A percentile compares a stretch with the other conserved stretches of the same genome.
Conservation (phyloP, 106 monocot species). For the Dioscorea alata region DNA sequence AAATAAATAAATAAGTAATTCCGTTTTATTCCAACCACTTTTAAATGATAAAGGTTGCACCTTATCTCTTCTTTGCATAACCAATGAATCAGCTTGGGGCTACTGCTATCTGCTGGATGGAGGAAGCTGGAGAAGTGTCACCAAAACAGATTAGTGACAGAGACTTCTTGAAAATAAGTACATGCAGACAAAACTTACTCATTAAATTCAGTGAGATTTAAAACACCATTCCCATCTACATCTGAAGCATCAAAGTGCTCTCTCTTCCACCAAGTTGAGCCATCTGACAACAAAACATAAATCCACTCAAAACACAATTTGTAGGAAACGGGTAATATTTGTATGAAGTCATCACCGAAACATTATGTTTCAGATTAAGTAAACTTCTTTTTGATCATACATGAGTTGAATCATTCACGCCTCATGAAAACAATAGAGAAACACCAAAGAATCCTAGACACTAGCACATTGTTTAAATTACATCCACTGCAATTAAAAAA, state of each 20-base stretch:
- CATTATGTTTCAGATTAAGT: too few relatives aligned
- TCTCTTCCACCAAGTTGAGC: conserved; percentile 72
- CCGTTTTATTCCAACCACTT: too few relatives aligned
- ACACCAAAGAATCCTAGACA: too few relatives aligned
- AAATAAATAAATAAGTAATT: too few relatives aligned
- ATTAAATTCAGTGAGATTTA: conserved; percentile 88
- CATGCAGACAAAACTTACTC: conserved; percentile 41
- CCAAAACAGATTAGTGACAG: not conserved
- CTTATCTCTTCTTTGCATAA: conserved; percentile 87
- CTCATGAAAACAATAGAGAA: too few relatives aligned
- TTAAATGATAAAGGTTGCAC: conserved; percentile 13
- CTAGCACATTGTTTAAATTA: too few relatives aligned
- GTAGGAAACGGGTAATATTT: too few relatives aligned
- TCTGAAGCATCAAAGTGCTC: conserved; percentile 96
- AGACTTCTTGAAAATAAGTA: not conserved
- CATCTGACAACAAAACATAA: conserved; percentile 7
- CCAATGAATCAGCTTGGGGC: conserved; percentile 70
- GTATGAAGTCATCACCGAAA: too few relatives aligned
- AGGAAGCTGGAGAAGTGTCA: conserved; percentile 54
- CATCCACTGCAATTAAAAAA: too few relatives aligned
- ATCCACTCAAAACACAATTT: not conserved
- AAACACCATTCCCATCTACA: conserved; percentile 68
- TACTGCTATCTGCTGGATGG: conserved; percentile 80
- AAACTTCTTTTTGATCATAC: too few relatives aligned
- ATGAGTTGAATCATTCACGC: too few relatives aligned